Evolutionary conservation across 345 rosid species (phyloP).

Genomic region (Acer negundo): DNA sequence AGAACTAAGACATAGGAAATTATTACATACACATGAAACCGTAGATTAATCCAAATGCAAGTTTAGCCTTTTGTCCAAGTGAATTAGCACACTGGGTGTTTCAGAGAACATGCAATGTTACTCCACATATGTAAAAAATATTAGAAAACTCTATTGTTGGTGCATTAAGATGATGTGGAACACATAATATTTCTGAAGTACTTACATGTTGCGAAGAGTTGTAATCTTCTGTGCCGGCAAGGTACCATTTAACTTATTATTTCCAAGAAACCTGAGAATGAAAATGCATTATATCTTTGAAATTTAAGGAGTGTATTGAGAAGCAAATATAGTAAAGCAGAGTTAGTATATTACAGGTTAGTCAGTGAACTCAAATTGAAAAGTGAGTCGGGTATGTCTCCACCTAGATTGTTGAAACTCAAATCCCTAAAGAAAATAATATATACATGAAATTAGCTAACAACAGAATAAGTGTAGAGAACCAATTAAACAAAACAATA

Average conservation of each 20-base stretch:
- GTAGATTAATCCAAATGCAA: neutral
- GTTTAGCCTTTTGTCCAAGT: neutral
- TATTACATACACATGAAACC: too few relatives aligned
- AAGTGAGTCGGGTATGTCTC: slow-evolving; percentile 42
- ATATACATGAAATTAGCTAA: too few relatives aligned
- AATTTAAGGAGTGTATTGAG: neutral
- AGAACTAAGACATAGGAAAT: too few relatives aligned
- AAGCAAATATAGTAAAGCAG: slow-evolving; percentile 35
- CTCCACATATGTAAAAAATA: too few relatives aligned
- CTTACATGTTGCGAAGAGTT: slow-evolving; percentile 59
- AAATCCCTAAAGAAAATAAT: slow-evolving; percentile 45
- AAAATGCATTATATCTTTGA: slow-evolving; percentile 20
- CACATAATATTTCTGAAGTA: neutral
- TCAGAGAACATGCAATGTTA: too few relatives aligned
- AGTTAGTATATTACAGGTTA: slow-evolving; percentile 1
- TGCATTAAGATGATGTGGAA: neutral
- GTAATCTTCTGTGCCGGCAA: slow-evolving; percentile 53
- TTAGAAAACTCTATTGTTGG: neutral
- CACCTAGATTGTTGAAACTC: slow-evolving; percentile 55
- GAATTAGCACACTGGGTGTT: too few relatives aligned
- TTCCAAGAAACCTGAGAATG: slow-evolving; percentile 62
- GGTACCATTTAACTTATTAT: slow-evolving; percentile 51
- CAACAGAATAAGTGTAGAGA: neutral
- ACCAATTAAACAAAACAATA: neutral
- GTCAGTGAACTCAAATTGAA: slow-evolving; percentile 42